These are phyloP conservation scores for Microdochium trichocladiopsis DNA, from an alignment of 2,329 filamentous ascomycete genomes.

Conservation along the genomic window DNA sequence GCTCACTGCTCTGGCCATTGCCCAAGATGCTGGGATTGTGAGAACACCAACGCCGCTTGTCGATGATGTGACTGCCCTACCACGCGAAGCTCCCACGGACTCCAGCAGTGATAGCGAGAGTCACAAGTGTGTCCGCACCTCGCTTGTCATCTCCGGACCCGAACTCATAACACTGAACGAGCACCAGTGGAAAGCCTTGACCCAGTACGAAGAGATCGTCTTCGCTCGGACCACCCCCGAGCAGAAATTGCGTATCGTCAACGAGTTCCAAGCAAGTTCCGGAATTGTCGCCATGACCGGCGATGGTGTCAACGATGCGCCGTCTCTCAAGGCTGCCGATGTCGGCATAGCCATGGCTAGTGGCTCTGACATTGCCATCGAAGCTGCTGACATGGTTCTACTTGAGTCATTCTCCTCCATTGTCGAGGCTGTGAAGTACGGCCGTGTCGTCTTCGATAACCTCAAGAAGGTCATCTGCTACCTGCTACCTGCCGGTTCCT, in stretches of 20 bases:
- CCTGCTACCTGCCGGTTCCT: conserved; percentile 65
- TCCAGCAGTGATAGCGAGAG: conserved; percentile 5
- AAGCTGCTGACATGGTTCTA: conserved; percentile 74
- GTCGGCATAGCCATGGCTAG: conserved; percentile 77
- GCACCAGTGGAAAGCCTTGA: conserved; percentile 61
- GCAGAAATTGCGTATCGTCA: conserved; percentile 74
- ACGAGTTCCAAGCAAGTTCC: conserved; percentile 58
- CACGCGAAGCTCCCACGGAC: conserved; percentile 18
- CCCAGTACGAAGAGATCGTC: conserved; percentile 63
- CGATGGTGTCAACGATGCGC: conserved; percentile 82
- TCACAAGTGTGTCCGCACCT: conserved; percentile 23
- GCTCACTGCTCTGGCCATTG: conserved; percentile 67
- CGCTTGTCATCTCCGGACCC: conserved; percentile 57
- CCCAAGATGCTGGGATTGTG: conserved; percentile 65
- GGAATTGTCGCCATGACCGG: conserved; percentile 77
- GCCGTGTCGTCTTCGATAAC: conserved; percentile 73
- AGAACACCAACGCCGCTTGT: conserved; percentile 40
- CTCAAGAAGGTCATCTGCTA: conserved; percentile 73
- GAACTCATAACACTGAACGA: conserved; percentile 61
- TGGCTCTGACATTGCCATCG: conserved; percentile 77
- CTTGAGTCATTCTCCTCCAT: conserved; percentile 68
- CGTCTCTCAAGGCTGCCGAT: conserved; percentile 72
- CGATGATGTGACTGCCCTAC: conserved; percentile 46
- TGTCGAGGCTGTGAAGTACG: conserved; percentile 65
- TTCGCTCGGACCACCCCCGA: conserved; percentile 72